phyloP scores from a whole-genome alignment of 139 green algal genomes.

The Mychonastes homosphaera region DNA sequence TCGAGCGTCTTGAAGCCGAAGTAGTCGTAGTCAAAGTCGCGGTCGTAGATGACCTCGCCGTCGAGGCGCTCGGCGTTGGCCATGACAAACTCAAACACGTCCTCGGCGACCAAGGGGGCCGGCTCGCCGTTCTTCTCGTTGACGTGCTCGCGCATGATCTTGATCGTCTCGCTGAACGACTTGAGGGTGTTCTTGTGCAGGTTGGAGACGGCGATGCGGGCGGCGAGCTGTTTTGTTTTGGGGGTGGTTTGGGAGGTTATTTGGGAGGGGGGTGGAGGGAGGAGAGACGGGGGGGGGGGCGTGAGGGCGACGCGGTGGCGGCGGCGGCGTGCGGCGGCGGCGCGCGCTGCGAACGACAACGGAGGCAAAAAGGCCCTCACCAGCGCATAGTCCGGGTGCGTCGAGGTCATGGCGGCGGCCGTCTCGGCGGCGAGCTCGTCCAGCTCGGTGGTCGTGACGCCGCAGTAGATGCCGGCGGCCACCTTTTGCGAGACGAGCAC shows the following conservation, averaged over 20 bases:
- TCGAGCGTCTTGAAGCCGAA: conserved; percentile 99
- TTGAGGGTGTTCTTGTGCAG: conserved; percentile 99
- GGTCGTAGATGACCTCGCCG: conserved; percentile 96
- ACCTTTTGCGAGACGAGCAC: conserved; percentile 97
- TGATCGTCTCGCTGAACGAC: conserved; percentile 88
- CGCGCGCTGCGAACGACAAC: neutral
- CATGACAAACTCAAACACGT: conserved; percentile 87
- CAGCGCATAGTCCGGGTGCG: conserved; percentile 94
- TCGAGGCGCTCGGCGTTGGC: conserved; percentile 79
- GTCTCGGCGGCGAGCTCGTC: conserved; percentile 98
- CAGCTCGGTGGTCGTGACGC: conserved; percentile 92
- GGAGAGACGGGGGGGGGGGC: neutral
- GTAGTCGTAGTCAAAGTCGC: conserved; percentile 99
- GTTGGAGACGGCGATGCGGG: conserved; percentile 97
- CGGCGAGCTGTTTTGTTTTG: conserved; percentile 73
- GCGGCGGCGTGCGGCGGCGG: neutral
- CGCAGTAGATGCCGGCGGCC: conserved; percentile 85
- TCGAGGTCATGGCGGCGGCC: conserved; percentile 92
- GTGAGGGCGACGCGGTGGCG: neutral
- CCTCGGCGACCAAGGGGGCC: conserved; percentile 74
- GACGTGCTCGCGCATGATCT: conserved; percentile 83
- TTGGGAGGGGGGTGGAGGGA: neutral
- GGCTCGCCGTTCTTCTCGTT: conserved; percentile 82
- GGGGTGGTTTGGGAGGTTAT: neutral
- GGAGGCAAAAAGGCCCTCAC: conserved; percentile 31